Evolutionary conservation across 2,329 filamentous ascomycete species (phyloP).

Genomic region (Macrophomina tecta): DNA sequence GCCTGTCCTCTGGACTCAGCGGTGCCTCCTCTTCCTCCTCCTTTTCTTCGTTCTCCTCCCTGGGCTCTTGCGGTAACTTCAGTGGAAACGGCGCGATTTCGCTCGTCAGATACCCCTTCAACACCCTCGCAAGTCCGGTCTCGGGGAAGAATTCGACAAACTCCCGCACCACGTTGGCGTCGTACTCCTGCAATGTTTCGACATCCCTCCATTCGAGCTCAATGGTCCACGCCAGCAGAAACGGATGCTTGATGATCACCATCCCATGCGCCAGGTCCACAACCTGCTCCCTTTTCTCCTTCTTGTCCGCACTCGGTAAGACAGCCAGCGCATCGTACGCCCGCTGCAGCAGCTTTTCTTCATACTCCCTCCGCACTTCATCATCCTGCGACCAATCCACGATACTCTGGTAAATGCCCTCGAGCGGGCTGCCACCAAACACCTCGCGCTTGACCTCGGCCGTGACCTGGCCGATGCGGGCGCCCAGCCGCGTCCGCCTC

Average conservation of each 20-base stretch:
- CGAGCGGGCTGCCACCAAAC: slow-evolving; percentile 75
- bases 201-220: slow-evolving; percentile 87
- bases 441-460: slow-evolving; percentile 87
- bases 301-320: slow-evolving; percentile 71
- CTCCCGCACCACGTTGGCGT: slow-evolving; percentile 76
- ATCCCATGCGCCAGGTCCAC: slow-evolving; percentile 83
- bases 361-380: slow-evolving; percentile 79
- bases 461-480: slow-evolving; percentile 81
- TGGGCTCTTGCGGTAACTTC: slow-evolving; percentile 29
- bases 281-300: slow-evolving; percentile 72
- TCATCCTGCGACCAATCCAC: slow-evolving; percentile 93
- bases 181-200: slow-evolving; percentile 67
- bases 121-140: slow-evolving; percentile 78
- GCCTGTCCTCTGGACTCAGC: slow-evolving; percentile 76
- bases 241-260: slow-evolving; percentile 95
- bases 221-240: slow-evolving; percentile 87
- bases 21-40: slow-evolving; percentile 56
- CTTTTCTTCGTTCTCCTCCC: slow-evolving; percentile 40
- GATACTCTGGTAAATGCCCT: slow-evolving; percentile 78
- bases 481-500: slow-evolving; percentile 84
- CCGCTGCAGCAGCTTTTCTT: slow-evolving; percentile 86
- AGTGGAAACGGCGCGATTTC: slow-evolving; percentile 80
- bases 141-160: slow-evolving; percentile 86
- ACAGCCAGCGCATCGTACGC: slow-evolving; percentile 79
- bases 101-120: slow-evolving; percentile 82